A percentile compares a stretch with the other conserved stretches of the same genome.
phyloP scores from a whole-genome alignment of 2,329 filamentous ascomycete species.

The Gliomastix tumulicola region DNA sequence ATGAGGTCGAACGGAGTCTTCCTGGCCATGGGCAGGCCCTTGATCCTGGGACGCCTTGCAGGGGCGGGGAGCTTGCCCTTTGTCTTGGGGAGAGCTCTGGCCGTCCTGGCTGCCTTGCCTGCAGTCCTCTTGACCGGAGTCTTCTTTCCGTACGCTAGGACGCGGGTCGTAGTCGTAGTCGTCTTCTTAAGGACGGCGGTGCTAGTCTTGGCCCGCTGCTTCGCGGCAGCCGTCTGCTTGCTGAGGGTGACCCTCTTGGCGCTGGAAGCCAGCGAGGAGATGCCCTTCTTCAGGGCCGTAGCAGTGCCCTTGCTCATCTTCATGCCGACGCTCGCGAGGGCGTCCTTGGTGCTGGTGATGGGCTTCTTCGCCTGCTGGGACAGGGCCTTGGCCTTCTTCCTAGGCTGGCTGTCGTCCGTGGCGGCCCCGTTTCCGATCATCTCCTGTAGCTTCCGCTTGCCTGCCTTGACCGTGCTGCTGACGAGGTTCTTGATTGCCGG shows the following conservation, averaged over 20 bases:
- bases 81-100: too few relatives aligned
- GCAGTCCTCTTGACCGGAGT: constrained; percentile 8
- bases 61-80: too few relatives aligned
- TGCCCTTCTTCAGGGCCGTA: constrained; percentile 23
- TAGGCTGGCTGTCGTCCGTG: constrained; percentile 34
- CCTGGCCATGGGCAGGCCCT: too few relatives aligned
- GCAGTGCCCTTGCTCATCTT: constrained; percentile 28
- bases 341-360: constrained; percentile 23
- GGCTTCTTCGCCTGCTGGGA: constrained; percentile 28
- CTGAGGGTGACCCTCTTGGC: constrained; percentile 16
- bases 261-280: constrained; percentile 11
- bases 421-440: constrained; percentile 34
- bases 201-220: constrained; percentile 2
- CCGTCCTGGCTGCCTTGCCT: background rate
- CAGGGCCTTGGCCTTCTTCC: constrained; percentile 38
- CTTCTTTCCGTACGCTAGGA: constrained; percentile 16
- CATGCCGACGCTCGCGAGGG: constrained; percentile 22
- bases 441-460: constrained; percentile 52
- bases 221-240: constrained; percentile 18
- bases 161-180: constrained; percentile 10
- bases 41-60: too few relatives aligned
- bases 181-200: constrained; percentile 6
- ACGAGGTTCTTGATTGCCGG: constrained; percentile 26
- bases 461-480: constrained; percentile 34
- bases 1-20: too few relatives aligned